Percentiles rank a stretch among this genome's conserved stretches.
Conservation (phyloP, 2,329 filamentous ascomycete species). For the Calonectria fujianensis region DNA sequence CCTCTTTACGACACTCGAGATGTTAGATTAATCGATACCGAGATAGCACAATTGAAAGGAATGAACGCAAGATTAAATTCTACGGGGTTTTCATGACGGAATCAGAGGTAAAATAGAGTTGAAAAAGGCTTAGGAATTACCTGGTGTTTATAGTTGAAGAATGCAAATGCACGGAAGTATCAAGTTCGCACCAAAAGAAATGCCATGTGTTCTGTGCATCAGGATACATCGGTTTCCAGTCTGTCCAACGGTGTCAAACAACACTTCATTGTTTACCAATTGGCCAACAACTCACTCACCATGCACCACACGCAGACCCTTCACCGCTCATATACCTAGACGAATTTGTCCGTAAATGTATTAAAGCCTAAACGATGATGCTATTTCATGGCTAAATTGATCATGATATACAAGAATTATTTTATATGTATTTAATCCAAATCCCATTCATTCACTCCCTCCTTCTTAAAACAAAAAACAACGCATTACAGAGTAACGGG, state of each 20-base stretch:
- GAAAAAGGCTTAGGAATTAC: too few relatives aligned
- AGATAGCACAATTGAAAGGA: too few relatives aligned
- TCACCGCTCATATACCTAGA: slow-evolving; percentile 24
- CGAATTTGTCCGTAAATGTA: slow-evolving; percentile 20
- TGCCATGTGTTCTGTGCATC: too few relatives aligned
- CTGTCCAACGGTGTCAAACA: too few relatives aligned
- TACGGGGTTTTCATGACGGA: too few relatives aligned
- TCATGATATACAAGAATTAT: slow-evolving; percentile 28
- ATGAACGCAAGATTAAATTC: too few relatives aligned
- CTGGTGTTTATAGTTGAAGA: too few relatives aligned
- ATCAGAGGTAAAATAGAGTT: too few relatives aligned
- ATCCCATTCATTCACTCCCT: not conserved
- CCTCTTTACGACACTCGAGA: not conserved
- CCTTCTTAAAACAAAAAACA: not conserved
- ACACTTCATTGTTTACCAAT: too few relatives aligned
- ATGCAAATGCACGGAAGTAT: too few relatives aligned
- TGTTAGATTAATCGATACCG: not conserved
- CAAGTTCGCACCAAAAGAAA: too few relatives aligned
- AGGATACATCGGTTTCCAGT: too few relatives aligned
- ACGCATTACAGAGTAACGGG: slow-evolving; percentile 11
- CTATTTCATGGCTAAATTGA: slow-evolving; percentile 22
- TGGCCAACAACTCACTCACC: not conserved
- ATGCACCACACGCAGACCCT: not conserved
- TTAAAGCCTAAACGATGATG: not conserved
- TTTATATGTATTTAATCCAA: not conserved